Conservation (phyloP, 202 grass and related monocot species). For the Brachypodium distachyon region DNA sequence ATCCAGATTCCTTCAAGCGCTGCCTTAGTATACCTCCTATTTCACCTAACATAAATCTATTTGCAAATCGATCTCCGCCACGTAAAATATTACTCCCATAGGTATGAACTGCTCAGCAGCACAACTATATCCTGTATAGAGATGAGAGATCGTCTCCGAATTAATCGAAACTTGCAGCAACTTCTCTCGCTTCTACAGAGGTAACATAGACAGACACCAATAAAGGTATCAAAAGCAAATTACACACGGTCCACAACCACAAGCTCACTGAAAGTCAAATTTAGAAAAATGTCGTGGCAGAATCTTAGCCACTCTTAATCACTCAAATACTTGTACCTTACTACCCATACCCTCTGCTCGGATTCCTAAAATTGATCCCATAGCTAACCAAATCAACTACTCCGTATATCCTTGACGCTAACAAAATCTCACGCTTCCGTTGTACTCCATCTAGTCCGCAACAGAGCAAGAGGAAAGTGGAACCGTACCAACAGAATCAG, state of each 20-base stretch:
- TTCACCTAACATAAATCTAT: not conserved
- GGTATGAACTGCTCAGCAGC: not conserved
- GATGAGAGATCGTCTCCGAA: not conserved
- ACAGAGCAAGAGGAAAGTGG: not conserved
- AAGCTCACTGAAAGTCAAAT: not conserved
- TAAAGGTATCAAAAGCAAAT: not conserved
- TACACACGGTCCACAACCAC: not conserved
- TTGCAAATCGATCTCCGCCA: not conserved
- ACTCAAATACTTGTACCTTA: not conserved
- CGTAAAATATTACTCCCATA: not conserved
- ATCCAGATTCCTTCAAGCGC: not conserved
- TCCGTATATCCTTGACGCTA: not conserved
- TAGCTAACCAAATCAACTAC: not conserved
- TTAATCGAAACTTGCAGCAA: not conserved
- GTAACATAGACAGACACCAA: not conserved
- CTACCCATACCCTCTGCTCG: not conserved
- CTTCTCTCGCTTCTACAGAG: not conserved
- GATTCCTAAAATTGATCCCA: not conserved
- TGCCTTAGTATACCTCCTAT: too few relatives aligned
- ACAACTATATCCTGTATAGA: not conserved
- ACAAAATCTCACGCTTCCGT: not conserved
- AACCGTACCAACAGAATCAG: constrained; percentile 71
- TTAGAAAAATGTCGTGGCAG: not conserved
- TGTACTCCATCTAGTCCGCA: not conserved
- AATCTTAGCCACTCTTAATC: not conserved